A percentile compares a stretch with the other conserved stretches of the same genome.
Conservation (phyloP, 2,329 filamentous ascomycete genomes). For the Clonostachys chloroleuca region DNA sequence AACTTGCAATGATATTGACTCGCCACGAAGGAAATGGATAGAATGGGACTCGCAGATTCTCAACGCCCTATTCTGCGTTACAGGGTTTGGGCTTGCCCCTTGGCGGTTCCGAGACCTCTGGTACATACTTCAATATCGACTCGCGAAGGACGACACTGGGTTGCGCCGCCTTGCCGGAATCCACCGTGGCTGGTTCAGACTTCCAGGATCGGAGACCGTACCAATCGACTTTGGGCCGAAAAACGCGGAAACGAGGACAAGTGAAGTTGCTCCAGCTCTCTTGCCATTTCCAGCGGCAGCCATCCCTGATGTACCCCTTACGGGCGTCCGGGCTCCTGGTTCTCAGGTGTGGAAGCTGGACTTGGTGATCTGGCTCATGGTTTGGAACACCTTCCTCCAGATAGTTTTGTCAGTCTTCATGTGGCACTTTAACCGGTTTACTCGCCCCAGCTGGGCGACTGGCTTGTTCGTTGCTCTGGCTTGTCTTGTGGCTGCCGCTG, state of each 20-base stretch:
- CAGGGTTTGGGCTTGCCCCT: constrained; percentile 77
- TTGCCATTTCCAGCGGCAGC: constrained; percentile 62
- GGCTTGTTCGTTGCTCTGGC: constrained; percentile 74
- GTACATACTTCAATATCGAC: constrained; percentile 63
- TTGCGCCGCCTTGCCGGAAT: constrained; percentile 70
- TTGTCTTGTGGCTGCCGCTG: constrained; percentile 63
- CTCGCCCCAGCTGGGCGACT: constrained; percentile 75
- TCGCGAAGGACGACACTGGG: constrained; percentile 45
- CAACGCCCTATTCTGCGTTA: constrained; percentile 82
- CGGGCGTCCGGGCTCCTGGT: constrained; percentile 63
- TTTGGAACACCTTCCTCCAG: constrained; percentile 77
- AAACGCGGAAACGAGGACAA: constrained; percentile 36
- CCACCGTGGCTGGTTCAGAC: constrained; percentile 71
- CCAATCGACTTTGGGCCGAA: constrained; percentile 46
- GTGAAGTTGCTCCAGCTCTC: constrained; percentile 25
- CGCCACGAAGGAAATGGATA: constrained; percentile 77
- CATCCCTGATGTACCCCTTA: constrained; percentile 64
- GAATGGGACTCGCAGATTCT: constrained; percentile 77
- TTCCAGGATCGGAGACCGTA: constrained; percentile 60
- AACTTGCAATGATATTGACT: constrained; percentile 67
- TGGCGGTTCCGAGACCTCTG: constrained; percentile 82
- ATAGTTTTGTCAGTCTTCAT: constrained; percentile 71
- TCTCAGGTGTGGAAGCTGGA: constrained; percentile 74
- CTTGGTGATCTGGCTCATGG: constrained; percentile 73
- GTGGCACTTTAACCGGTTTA: constrained; percentile 73